Conservation (phyloP, 1,139 yeast genomes). For the Taiozyma sp. region DNA sequence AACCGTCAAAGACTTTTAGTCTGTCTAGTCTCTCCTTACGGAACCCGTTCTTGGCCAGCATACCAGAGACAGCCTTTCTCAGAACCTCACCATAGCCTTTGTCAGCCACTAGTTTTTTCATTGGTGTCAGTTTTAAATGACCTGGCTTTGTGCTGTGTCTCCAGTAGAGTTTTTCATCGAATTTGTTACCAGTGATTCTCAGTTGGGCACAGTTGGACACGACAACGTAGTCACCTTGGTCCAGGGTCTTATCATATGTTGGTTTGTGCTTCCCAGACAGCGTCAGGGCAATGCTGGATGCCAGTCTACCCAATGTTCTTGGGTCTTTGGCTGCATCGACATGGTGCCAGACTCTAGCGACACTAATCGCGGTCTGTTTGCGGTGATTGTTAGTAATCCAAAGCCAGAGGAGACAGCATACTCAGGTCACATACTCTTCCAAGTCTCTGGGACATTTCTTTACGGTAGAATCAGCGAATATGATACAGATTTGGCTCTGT, state of each 20-base stretch:
- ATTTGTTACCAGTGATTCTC: constrained; percentile 78
- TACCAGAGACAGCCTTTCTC: constrained; percentile 85
- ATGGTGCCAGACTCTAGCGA: constrained; percentile 93
- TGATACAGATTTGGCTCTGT: not conserved
- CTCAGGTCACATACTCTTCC: constrained; percentile 29
- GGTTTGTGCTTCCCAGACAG: constrained; percentile 98
- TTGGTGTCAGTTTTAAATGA: constrained; percentile 73
- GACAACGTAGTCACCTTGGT: constrained; percentile 95
- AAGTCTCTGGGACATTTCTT: constrained; percentile 31
- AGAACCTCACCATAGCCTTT: constrained; percentile 84
- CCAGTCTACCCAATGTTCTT: constrained; percentile 89
- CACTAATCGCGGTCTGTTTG: constrained; percentile 40
- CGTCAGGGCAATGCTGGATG: constrained; percentile 81
- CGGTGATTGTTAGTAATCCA: not conserved
- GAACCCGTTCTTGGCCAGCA: constrained; percentile 90
- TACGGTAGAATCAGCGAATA: not conserved
- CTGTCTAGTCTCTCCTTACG: constrained; percentile 79
- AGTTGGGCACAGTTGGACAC: constrained; percentile 87
- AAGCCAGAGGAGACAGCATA: not conserved
- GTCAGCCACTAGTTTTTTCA: constrained; percentile 72
- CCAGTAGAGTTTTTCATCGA: constrained; percentile 84
- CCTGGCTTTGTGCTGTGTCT: constrained; percentile 92
- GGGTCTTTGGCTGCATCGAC: constrained; percentile 83
- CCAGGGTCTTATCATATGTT: constrained; percentile 66
- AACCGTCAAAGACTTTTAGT: constrained; percentile 82